A percentile compares a stretch with the other conserved stretches of the same genome.
Conservation (phyloP, 1,139 yeast genomes). For the Nakaseomyces uthaithaninus region DNA sequence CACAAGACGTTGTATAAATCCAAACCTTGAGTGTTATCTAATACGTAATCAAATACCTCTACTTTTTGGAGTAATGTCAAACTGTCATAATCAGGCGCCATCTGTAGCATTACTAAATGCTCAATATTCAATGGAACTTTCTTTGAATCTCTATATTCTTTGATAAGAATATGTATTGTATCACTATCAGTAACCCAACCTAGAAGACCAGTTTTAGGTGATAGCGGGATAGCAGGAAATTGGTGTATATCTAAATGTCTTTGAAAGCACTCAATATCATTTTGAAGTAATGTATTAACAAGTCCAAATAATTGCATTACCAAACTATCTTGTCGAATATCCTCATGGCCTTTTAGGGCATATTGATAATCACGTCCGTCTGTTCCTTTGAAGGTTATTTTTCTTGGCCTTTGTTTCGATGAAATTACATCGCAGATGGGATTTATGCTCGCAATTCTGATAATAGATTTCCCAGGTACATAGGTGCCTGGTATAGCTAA, state of each 20-base stretch:
- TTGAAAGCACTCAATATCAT: slow-evolving; percentile 93
- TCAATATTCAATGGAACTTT: slow-evolving; percentile 86
- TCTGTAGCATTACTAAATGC: slow-evolving; percentile 90
- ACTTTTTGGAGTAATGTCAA: slow-evolving; percentile 84
- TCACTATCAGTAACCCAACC: slow-evolving; percentile 99
- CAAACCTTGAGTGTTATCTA: slow-evolving; percentile 93
- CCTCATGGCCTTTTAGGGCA: slow-evolving; percentile 90
- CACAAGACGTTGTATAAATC: slow-evolving; percentile 92
- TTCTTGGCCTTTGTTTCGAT: slow-evolving; percentile 93
- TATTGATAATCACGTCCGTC: slow-evolving; percentile 88
- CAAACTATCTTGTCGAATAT: slow-evolving; percentile 91
- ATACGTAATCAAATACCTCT: slow-evolving; percentile 91
- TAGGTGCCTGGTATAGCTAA: slow-evolving; percentile 94
- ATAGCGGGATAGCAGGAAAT: slow-evolving; percentile 86
- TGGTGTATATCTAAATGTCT: slow-evolving; percentile 89
- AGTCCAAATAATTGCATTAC: slow-evolving; percentile 97
- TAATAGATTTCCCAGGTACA: slow-evolving; percentile 71
- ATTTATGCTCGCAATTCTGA: slow-evolving; percentile 66
- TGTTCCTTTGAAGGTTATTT: slow-evolving; percentile 68
- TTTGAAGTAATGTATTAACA: slow-evolving; percentile 79
- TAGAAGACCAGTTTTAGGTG: slow-evolving; percentile 92
- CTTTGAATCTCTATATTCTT: slow-evolving; percentile 87
- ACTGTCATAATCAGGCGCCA: slow-evolving; percentile 96
- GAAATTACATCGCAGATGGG: slow-evolving; percentile 83
- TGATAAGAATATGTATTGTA: slow-evolving; percentile 86